Evolutionary conservation across 257 asterid genomes (phyloP).

Genomic region (Solanum dulcamara): DNA sequence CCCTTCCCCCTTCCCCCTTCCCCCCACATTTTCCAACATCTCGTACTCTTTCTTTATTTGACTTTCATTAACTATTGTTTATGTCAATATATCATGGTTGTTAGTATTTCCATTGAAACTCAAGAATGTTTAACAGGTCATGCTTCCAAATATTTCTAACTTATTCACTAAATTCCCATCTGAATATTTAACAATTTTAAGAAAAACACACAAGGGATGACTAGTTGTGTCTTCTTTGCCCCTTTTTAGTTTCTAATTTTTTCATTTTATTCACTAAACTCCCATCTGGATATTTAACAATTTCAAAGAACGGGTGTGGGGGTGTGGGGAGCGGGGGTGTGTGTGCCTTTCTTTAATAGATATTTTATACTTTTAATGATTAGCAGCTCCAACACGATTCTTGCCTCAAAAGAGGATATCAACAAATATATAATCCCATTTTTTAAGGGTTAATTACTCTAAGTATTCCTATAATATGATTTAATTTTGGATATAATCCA

Average conservation of each 20-base stretch:
- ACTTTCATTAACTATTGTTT: not conserved
- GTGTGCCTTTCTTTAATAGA: not conserved
- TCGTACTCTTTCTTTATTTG: not conserved
- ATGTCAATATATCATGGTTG: not conserved
- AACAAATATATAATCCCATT: not conserved
- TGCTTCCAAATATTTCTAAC: not conserved
- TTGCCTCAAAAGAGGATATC: not conserved
- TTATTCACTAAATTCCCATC: not conserved
- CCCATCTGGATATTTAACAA: too few relatives aligned
- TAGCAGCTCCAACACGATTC: not conserved
- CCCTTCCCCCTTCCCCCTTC: too few relatives aligned
- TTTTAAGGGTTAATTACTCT: not conserved
- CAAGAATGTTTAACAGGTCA: not conserved
- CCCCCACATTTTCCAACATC: not conserved
- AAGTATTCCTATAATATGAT: not conserved
- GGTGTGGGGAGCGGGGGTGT: too few relatives aligned
- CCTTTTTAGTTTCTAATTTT: too few relatives aligned
- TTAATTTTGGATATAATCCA: not conserved
- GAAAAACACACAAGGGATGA: not conserved
- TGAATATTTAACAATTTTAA: not conserved
- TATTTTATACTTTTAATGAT: not conserved
- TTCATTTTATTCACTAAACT: too few relatives aligned
- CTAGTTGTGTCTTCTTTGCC: not conserved
- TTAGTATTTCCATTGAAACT: not conserved
- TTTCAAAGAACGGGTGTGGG: not conserved